Percentiles rank a stretch among this genome's conserved stretches.
Evolutionary conservation across 257 asterid species (phyloP).

Genomic region (Capsicum pubescens): DNA sequence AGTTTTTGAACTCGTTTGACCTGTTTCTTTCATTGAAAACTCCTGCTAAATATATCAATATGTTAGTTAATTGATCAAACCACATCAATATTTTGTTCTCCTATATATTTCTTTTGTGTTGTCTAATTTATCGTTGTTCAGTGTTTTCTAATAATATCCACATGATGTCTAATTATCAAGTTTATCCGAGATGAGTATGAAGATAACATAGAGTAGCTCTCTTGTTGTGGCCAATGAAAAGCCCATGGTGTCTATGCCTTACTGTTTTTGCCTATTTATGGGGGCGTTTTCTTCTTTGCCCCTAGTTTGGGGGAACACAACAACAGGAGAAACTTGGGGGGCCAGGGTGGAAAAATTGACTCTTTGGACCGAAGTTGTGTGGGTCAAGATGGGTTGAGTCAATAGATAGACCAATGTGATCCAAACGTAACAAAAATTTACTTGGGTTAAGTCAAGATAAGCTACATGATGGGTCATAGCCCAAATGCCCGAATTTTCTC

Average conservation of each 20-base stretch:
- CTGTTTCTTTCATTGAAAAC: not conserved
- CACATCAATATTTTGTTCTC: too few species aligned
- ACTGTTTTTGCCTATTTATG: too few species aligned
- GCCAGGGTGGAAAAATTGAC: too few species aligned
- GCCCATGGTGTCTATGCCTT: not conserved
- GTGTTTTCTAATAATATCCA: not conserved
- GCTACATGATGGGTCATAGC: not conserved
- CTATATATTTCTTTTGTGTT: too few species aligned
- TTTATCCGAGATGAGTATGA: not conserved
- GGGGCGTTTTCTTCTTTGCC: too few species aligned
- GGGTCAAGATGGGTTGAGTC: too few species aligned
- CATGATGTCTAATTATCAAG: not conserved
- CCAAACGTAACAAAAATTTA: not conserved
- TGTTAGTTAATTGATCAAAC: not conserved
- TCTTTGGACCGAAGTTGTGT: too few species aligned
- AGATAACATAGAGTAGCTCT: not conserved
- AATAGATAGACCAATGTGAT: too few species aligned
- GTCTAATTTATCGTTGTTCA: too few species aligned
- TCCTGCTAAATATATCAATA: not conserved
- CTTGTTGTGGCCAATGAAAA: not conserved
- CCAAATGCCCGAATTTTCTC: not conserved
- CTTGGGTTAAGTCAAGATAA: not conserved
- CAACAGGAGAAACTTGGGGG: too few species aligned
- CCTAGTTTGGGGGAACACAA: too few species aligned
- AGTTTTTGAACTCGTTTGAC: not conserved